phyloP scores from a whole-genome alignment of 2,329 filamentous ascomycete species.

The Cytospora paraplurivora region DNA sequence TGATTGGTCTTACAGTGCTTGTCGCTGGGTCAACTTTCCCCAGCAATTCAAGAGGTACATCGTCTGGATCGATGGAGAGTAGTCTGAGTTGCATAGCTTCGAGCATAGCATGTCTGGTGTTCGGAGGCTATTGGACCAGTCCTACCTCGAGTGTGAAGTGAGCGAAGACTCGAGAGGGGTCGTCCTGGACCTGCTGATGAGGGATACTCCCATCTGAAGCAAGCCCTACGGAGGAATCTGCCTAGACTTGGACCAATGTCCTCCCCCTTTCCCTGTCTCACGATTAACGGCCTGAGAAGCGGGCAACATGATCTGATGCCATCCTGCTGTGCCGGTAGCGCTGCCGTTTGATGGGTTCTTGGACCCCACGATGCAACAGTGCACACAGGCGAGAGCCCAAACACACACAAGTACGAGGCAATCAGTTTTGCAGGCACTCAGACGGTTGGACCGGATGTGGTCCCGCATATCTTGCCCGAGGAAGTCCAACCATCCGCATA shows the following conservation, averaged over 20 bases:
- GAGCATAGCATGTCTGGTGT: not conserved
- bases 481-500: not conserved
- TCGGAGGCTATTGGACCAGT: constrained; percentile 7
- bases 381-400: not conserved
- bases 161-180: not conserved
- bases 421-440: too few relatives aligned
- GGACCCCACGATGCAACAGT: not conserved
- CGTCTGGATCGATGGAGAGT: not conserved
- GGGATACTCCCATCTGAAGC: constrained; percentile 13
- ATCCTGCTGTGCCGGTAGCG: constrained; percentile 14
- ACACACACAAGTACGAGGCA: not conserved
- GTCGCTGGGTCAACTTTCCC: not conserved
- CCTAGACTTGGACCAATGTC: not conserved
- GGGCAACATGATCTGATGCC: not conserved
- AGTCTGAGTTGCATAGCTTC: not conserved
- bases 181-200: not conserved
- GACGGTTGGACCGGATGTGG: too few relatives aligned
- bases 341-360: not conserved
- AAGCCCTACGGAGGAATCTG: not conserved
- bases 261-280: not conserved
- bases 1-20: not conserved
- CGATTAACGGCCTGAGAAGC: constrained; percentile 6
- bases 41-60: not conserved
- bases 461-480: not conserved
- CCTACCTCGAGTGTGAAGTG: not conserved